Conservation (phyloP, 2,329 filamentous ascomycete genomes). For the Xylariaceae sp. region DNA sequence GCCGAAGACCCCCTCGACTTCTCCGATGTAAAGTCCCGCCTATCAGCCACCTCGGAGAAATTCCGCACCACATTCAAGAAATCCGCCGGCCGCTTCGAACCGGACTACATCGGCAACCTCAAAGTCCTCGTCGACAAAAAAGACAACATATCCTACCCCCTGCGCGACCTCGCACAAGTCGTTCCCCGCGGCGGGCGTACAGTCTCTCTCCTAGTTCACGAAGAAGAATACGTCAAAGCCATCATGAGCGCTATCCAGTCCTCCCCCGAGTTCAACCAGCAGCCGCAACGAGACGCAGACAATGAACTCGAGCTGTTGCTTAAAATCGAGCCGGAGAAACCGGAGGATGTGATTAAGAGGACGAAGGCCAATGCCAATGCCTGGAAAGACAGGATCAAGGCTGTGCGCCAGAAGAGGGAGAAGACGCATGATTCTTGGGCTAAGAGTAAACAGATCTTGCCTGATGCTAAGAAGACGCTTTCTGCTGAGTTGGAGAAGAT, state of each 20-base stretch:
- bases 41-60: constrained; percentile 40
- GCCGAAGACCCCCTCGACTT: constrained; percentile 48
- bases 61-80: constrained; percentile 41
- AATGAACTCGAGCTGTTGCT: constrained; percentile 59
- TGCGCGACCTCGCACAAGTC: constrained; percentile 55
- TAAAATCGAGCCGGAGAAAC: constrained; percentile 50
- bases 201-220: constrained; percentile 38
- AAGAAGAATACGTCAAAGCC: constrained; percentile 47
- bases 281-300: constrained; percentile 56
- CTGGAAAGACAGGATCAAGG: constrained; percentile 51
- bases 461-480: constrained; percentile 41
- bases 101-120: constrained; percentile 46
- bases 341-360: constrained; percentile 44
- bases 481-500: constrained; percentile 46
- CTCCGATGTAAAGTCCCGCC: constrained; percentile 45
- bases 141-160: constrained; percentile 39
- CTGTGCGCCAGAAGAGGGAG: constrained; percentile 46
- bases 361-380: constrained; percentile 46
- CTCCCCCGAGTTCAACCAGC: constrained; percentile 57
- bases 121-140: constrained; percentile 37
- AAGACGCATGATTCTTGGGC: constrained; percentile 50
- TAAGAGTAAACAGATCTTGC: constrained; percentile 41
- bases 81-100: constrained; percentile 52
- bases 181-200: constrained; percentile 45
- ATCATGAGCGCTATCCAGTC: constrained; percentile 55